Conservation (phyloP, 805 yeast species). For the Cyberlindnera lachancei region DNA sequence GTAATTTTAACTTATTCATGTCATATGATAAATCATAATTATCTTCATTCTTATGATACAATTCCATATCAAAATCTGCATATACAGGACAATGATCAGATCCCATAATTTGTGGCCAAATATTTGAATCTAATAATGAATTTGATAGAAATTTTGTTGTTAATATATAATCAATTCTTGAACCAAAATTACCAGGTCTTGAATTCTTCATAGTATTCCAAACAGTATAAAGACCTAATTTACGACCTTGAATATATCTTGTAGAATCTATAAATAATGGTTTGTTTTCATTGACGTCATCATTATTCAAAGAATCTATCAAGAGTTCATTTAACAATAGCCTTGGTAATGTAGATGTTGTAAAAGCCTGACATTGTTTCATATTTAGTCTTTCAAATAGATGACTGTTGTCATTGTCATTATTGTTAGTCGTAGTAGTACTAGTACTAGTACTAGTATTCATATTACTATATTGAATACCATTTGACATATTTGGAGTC, state of each 20-base stretch:
- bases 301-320: slow-evolving; percentile 25
- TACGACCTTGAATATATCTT: slow-evolving; percentile 47
- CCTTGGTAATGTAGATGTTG: slow-evolving; percentile 34
- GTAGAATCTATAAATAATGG: slow-evolving; percentile 49
- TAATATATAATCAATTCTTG: slow-evolving; percentile 77
- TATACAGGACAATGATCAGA: slow-evolving; percentile 94
- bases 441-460: no score
- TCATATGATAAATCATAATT: background rate
- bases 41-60: slow-evolving; percentile 2
- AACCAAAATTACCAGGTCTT: slow-evolving; percentile 78
- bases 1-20: slow-evolving; percentile 12
- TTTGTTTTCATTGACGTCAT: slow-evolving; percentile 21
- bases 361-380: slow-evolving; percentile 26
- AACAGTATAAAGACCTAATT: slow-evolving; percentile 71
- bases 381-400: slow-evolving; percentile 33
- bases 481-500: no score
- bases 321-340: slow-evolving; percentile 39
- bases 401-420: no score
- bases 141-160: slow-evolving; percentile 33
- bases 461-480: no score
- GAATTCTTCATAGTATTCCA: slow-evolving; percentile 81
- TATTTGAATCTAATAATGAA: slow-evolving; percentile 33
- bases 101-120: slow-evolving; percentile 69
- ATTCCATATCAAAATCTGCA: slow-evolving; percentile 47
- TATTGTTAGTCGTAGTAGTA: slow-evolving; percentile 15